Evolutionary conservation across 768 basidiomycete genomes (phyloP), one percentile per base, ranked within the genome.

Genomic region (Mycena olivaceomarginata): DNA sequence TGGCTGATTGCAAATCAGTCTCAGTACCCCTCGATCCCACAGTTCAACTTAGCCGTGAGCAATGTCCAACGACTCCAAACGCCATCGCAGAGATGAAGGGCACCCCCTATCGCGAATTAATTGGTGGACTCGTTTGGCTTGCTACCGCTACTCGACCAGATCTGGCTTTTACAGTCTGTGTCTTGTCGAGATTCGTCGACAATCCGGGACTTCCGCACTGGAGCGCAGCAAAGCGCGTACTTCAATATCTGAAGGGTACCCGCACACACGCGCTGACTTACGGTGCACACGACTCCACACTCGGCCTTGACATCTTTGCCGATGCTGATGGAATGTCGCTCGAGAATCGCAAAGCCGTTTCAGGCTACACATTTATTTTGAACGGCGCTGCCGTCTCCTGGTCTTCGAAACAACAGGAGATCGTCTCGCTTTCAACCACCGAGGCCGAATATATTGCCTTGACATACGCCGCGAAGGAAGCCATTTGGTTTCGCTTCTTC

Each of bases 111-210:
- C 13, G 51, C 6, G 51, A 53, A 53, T 53, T 53, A 20, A 53
- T 53, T 53, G 51, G 51, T 20, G 67, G 67, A 41, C 51, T 68
- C n/a, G 67, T 68, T 7, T 68, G 67, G 67, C 67, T 68, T 5
- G 51, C 67, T 5, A 68, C 40, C 8, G 67, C 53, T 1, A 68
- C 67, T 1, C 67, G 67, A 40, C 51, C 67, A 39, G 67, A 68
- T 39, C 20, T 68, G 8, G 51, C 39, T 2, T 68, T 56, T 48
- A 46, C 67, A n/a, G 67, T 68, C n/a, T 68, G 67, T 40, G 56
- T 70, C 11, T 22, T 70, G 45, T 70, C 68, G 1, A 20, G 56
- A 15, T 70, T 59, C n/a, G 22, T 70, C 5, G 57, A 70, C 25
- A 70, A 70, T 8, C 56, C 68, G 0, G 56, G 41, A 45, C 41